Evolutionary conservation across 305 asterid genomes (phyloP).

Genomic region (Fraxinus baroniana): DNA sequence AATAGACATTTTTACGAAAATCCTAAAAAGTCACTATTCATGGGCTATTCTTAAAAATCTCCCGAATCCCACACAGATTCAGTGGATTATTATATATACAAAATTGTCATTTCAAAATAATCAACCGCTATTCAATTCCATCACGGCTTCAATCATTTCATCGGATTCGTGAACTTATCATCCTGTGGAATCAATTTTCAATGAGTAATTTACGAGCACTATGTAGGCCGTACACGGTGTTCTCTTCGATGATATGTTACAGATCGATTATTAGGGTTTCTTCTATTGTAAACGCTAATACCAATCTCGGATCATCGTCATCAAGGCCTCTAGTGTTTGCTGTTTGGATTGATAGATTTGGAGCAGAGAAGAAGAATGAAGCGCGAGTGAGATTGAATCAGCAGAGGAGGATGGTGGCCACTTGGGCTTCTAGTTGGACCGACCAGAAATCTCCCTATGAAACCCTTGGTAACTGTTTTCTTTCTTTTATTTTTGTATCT

Average conservation of each 20-base stretch:
- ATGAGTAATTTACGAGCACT: constrained; percentile 74
- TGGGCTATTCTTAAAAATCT: no score
- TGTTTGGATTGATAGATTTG: constrained; percentile 42
- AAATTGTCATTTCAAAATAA: neutral
- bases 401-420: constrained; percentile 68
- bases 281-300: constrained; percentile 28
- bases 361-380: constrained; percentile 30
- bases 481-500: neutral
- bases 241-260: constrained; percentile 43
- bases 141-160: constrained; percentile 10
- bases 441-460: constrained; percentile 81
- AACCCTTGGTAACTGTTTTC: constrained; percentile 57
- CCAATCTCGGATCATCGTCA: constrained; percentile 29
- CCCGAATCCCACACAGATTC: neutral
- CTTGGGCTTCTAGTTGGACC: constrained; percentile 75
- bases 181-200: neutral
- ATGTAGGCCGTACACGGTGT: constrained; percentile 57
- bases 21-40: no score
- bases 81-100: neutral
- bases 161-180: neutral
- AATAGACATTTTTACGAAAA: no score
- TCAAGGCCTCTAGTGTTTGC: constrained; percentile 36
- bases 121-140: neutral
- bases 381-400: constrained; percentile 50
- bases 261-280: constrained; percentile 58